Evolutionary conservation across 768 basidiomycete species (phyloP).

Genomic region (Boletus barrowsii): DNA sequence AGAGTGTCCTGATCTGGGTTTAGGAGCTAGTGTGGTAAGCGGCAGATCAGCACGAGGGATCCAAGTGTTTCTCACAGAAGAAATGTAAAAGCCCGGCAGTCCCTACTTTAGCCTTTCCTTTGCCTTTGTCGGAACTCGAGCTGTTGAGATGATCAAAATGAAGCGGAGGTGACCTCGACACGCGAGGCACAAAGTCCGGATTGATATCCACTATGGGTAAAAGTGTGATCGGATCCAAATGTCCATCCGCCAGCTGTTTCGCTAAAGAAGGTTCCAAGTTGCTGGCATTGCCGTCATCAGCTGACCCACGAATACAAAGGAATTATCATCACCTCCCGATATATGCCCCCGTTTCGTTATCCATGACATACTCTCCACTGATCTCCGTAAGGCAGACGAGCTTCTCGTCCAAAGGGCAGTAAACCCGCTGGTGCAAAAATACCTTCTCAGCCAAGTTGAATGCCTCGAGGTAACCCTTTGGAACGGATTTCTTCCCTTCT

Average conservation of each 20-base stretch:
- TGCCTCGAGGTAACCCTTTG: constrained; percentile 66
- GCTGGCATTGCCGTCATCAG: constrained; percentile 37
- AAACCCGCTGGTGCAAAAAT: constrained; percentile 91
- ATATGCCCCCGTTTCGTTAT: constrained; percentile 62
- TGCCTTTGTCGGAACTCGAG: constrained; percentile 38
- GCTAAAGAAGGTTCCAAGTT: constrained; percentile 64
- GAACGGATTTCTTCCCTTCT: constrained; percentile 84
- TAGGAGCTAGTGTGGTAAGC: constrained; percentile 31
- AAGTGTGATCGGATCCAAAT: constrained; percentile 66
- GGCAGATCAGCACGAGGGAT: constrained; percentile 37
- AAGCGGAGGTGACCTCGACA: constrained; percentile 42
- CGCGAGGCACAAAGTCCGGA: constrained; percentile 55
- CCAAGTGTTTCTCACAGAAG: constrained; percentile 49
- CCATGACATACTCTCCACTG: constrained; percentile 51
- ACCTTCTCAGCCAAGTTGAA: constrained; percentile 87
- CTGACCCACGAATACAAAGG: not conserved
- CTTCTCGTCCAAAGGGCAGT: constrained; percentile 62
- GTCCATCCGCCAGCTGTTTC: constrained; percentile 61
- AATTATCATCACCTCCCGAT: constrained; percentile 54
- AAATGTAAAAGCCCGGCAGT: constrained; percentile 53
- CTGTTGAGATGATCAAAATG: constrained; percentile 26
- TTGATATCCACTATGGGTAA: constrained; percentile 78
- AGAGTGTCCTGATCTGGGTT: constrained; percentile 23
- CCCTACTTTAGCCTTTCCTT: constrained; percentile 40
- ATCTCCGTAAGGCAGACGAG: constrained; percentile 70